Percentiles rank a stretch among this genome's conserved stretches.
These are phyloP conservation scores for Conoideocrella luteorostrata DNA, from an alignment of 2,329 filamentous ascomycete genomes.

Conservation along the genomic window DNA sequence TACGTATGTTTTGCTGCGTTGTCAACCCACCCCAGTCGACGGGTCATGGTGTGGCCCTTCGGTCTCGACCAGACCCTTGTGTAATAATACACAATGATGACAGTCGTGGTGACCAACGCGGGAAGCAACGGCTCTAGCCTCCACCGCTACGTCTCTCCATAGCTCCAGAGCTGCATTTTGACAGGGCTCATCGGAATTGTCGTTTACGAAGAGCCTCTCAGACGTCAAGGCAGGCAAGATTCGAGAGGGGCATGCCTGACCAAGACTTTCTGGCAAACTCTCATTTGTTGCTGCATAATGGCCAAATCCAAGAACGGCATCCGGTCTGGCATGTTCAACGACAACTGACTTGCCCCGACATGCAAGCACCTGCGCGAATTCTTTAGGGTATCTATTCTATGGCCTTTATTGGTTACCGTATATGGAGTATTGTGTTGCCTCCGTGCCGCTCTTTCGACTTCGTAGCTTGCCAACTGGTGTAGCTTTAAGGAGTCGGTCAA, in stretches of 20 bases:
- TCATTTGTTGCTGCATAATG: conserved; percentile 3
- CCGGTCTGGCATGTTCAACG: conserved; percentile 3
- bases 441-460: too few species aligned
- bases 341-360: conserved; percentile 4
- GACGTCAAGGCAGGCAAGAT: not conserved
- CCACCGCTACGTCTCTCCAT: too few species aligned
- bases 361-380: conserved; percentile 1
- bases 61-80: too few species aligned
- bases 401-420: not conserved
- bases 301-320: conserved; percentile 5
- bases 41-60: too few species aligned
- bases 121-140: too few species aligned
- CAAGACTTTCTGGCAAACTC: conserved; percentile 1
- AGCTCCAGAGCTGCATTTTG: not conserved
- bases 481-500: too few species aligned
- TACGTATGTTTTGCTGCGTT: not conserved
- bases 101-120: too few species aligned
- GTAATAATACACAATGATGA: too few species aligned
- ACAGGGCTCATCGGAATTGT: not conserved
- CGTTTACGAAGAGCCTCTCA: not conserved
- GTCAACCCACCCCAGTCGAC: not conserved
- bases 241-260: not conserved
- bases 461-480: too few species aligned
- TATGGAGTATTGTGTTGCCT: too few species aligned
- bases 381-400: not conserved